Base-by-base conservation (phyloP, 192 early-diverging fungal genomes). In the Podochytrium sp. region DNA sequence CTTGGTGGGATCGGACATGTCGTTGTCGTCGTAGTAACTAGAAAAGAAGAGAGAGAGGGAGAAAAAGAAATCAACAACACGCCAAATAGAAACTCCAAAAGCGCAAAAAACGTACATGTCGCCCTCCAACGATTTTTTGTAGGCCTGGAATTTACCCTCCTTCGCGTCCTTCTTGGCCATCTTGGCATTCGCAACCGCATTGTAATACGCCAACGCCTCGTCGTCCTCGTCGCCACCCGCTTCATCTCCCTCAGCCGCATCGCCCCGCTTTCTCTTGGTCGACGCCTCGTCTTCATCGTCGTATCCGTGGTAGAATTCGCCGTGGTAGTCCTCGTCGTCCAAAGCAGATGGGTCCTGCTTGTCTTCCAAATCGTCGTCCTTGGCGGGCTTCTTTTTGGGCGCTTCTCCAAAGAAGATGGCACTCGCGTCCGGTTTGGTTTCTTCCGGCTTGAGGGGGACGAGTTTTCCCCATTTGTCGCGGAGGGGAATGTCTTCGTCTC, bases 201-300 rank as follows among this genome's bases (percentile, higher is more conserved):
- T 68, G 77, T 84, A 84, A 29, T 76, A 80, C 18, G 65, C 78
- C 49, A 76, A 50, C 37, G 70, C 87, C 66, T 89, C 89, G 2
- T 84, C 80, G 20, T 73, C 80, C 4, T 80, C 76, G 37, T 84
- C 78, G 7, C 83, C 82, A 18, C 77, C 82, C n/a, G 73, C 78
- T 70, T 82, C 79, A 65, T 85, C 84, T 59, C 82, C 79, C 85
- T 89, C 86, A 51, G 85, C 89, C 32, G 78, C 76, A 64, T 91
- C 87, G 82, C 84, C 53, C 79, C 78, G 23, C 79, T 81, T 58
- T 83, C 80, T 27, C 78, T 74, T 3, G 83, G 83, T 62, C 73
- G 79, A 75, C 76, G 81, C 75, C 2, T 67, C 76, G 59, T 67
- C 68, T 53, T 66, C 74, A 53, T 71, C 80, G 27, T 65, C 77